Percentiles rank a stretch among this genome's conserved stretches.
Evolutionary conservation across 805 yeast species (phyloP).

Genomic region (Brettanomyces naardenensis): DNA sequence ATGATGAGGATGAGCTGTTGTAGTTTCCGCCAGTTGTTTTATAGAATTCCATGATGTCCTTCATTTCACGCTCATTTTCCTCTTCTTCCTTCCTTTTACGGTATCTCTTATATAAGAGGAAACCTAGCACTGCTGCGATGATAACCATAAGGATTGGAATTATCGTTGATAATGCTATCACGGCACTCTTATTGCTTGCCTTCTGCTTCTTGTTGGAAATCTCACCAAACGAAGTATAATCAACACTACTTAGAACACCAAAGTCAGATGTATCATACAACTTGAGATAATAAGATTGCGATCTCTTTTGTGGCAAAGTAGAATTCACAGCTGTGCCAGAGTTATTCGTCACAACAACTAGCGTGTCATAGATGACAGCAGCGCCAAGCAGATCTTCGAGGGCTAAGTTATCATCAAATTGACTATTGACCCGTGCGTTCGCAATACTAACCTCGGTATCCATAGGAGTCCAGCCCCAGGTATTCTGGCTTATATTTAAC

Average conservation of each 20-base stretch:
- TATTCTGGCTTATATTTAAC: slow-evolving; percentile 30
- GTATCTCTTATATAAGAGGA: slow-evolving; percentile 23
- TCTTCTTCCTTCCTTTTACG: slow-evolving; percentile 19
- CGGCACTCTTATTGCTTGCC: slow-evolving; percentile 19
- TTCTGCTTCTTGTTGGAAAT: slow-evolving; percentile 4
- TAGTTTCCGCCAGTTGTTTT: slow-evolving; percentile 15
- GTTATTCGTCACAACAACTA: slow-evolving; percentile 33
- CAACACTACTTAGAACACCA: slow-evolving; percentile 24
- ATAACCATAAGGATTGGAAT: slow-evolving; percentile 33
- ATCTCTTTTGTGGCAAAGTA: slow-evolving; percentile 10
- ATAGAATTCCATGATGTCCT: slow-evolving; percentile 26
- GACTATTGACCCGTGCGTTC: slow-evolving; percentile 16
- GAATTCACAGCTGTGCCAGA: slow-evolving; percentile 1
- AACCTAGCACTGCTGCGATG: slow-evolving; percentile 23
- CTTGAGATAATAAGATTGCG: slow-evolving; percentile 25
- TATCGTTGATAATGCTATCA: slow-evolving; percentile 40
- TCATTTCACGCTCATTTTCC: slow-evolving; percentile 22
- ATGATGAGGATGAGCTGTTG: slow-evolving; percentile 13
- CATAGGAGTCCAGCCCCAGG: slow-evolving; percentile 36
- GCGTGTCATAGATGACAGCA: slow-evolving; percentile 41
- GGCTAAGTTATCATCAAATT: slow-evolving; percentile 16
- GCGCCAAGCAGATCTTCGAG: slow-evolving; percentile 35
- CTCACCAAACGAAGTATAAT: slow-evolving; percentile 20
- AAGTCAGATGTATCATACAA: slow-evolving; percentile 35
- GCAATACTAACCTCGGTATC: slow-evolving; percentile 19